Evolutionary conservation across 2,329 filamentous ascomycete species (phyloP).

Genomic region (Colletotrichum higginsianum): DNA sequence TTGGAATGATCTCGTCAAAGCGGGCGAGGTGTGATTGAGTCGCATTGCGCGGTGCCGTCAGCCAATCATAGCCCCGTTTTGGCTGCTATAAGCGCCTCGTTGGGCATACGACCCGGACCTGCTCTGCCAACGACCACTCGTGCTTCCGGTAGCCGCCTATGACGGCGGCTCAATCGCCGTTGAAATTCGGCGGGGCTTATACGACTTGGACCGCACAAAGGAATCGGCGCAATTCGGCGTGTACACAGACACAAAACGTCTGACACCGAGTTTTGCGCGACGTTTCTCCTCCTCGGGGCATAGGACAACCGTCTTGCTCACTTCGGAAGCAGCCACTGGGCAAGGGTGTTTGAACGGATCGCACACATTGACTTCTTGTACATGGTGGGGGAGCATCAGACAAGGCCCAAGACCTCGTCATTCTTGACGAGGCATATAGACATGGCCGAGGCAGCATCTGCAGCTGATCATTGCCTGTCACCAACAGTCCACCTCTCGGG

Average conservation of each 20-base stretch:
- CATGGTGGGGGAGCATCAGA: neutral
- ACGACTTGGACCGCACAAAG: neutral
- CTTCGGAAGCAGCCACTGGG: neutral
- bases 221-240: neutral
- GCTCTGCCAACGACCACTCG: conserved; percentile 35
- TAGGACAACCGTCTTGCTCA: neutral
- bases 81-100: conserved; percentile 39
- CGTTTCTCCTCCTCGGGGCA: conserved; percentile 4
- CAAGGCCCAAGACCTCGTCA: conserved; percentile 1
- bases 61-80: conserved; percentile 37
- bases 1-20: conserved; percentile 6
- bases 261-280: neutral
- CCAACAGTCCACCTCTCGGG: conserved; percentile 31
- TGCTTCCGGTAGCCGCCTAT: conserved; percentile 37
- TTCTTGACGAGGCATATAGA: conserved; percentile 14
- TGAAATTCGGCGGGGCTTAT: neutral
- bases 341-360: conserved; percentile 21
- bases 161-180: conserved; percentile 13
- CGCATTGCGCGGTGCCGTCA: conserved; percentile 38
- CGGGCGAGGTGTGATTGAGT: conserved; percentile 42
- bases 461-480: conserved; percentile 36
- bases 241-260: no score
- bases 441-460: conserved; percentile 41
- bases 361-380: neutral
- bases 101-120: conserved; percentile 18